Base-by-base conservation (phyloP, 352 stramenopile genomes). In the Hyaloperonospora arabidopsidis region DNA sequence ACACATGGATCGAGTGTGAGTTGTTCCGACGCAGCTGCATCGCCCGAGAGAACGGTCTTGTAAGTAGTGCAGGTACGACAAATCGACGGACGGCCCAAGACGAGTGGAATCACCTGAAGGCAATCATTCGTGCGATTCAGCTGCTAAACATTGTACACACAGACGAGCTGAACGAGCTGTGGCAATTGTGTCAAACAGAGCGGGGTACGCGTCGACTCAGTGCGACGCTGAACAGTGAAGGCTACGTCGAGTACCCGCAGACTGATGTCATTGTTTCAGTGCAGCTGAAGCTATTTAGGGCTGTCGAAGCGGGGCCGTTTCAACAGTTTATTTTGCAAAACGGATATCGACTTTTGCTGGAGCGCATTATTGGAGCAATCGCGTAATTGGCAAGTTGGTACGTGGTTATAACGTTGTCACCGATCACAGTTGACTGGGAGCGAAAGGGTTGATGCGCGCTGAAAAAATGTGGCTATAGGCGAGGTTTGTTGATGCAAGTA, bases 1-100 rank as follows among this genome's bases (percentile, higher is more conserved):
- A 93, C 50, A 88, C 80, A n/a, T 93, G 80, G 80, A 82, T 87
- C 39, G 78, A 93, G 52, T 91, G 79, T 49, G 83, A 93, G 44
- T 60, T 86, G 6, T 93, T 91, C 40, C 79, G 80, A 14, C 69
- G 76, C 15, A 84, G 78, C 22, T 87, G 77, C 28, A 63, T 89
- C 15, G 75, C 75, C 15, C 74, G 79, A 34, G 78, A 89, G 45
- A 79, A 72, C 35, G 63, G 64, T 11, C 59, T 74, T 50, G 57
- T 76, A 47, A 72, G 49, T 32, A 68, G 59, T 32, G 50, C 52
- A 25, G 52, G 53, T 2, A 60, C 72, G 39, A 25, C 52, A 23
- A 60, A 60, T 57, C 61, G 63, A 41, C 61, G 71, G 38, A 79
- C 66, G 38, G 60, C 76, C 13, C 76, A 81, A 52, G 80, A 89